A percentile compares a stretch with the other conserved stretches of the same genome.
These are phyloP conservation scores for Serendipita indica DNA, from an alignment of 768 basidiomycete genomes.

Conservation along the genomic window DNA sequence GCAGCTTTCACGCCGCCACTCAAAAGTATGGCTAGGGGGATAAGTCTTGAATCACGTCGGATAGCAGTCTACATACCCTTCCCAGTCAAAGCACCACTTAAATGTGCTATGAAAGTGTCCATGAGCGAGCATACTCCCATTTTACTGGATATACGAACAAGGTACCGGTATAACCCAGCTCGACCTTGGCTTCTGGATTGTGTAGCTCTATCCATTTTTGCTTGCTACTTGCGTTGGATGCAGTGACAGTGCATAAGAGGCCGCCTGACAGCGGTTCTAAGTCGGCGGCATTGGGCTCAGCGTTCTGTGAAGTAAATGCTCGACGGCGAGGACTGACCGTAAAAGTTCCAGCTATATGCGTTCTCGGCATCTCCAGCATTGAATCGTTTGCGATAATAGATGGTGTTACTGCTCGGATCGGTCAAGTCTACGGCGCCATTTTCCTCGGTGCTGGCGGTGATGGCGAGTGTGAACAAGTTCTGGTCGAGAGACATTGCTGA, in stretches of 20 bases:
- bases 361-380: slow-evolving; percentile 22
- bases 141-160: slow-evolving; percentile 22
- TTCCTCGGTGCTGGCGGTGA: slow-evolving; percentile 43
- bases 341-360: background rate
- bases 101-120: slow-evolving; percentile 26
- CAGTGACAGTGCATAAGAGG: slow-evolving; percentile 50
- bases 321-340: slow-evolving; percentile 2
- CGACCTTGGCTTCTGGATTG: slow-evolving; percentile 57
- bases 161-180: slow-evolving; percentile 59
- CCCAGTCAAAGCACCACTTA: slow-evolving; percentile 70
- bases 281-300: background rate
- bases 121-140: background rate
- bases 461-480: slow-evolving; percentile 66
- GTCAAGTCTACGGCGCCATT: slow-evolving; percentile 52
- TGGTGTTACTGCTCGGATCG: slow-evolving; percentile 38
- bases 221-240: slow-evolving; percentile 51
- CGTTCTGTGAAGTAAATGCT: background rate
- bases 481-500: slow-evolving; percentile 61
- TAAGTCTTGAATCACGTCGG: too few relatives aligned
- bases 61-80: slow-evolving; percentile 40
- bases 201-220: slow-evolving; percentile 58
- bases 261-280: slow-evolving; percentile 60
- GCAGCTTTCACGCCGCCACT: slow-evolving; percentile 77
- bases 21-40: slow-evolving; percentile 52
- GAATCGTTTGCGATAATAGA: slow-evolving; percentile 61